Evolutionary conservation across 495 filamentous ascomycete genomes (phyloP).

Genomic region (Aspergillus cavernicola): DNA sequence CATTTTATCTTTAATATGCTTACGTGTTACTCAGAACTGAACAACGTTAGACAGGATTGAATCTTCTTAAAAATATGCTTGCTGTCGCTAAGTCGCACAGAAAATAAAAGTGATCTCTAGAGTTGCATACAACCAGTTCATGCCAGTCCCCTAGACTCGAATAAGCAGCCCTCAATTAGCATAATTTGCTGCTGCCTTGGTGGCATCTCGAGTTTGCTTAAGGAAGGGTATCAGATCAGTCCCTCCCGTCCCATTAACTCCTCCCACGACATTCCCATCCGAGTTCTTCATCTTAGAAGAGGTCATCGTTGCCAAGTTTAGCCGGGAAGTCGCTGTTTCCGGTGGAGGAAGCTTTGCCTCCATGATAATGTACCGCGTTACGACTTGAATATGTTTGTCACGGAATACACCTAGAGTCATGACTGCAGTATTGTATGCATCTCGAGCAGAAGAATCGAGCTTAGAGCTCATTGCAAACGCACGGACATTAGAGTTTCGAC

Average conservation of each 20-base stretch:
- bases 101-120: neutral
- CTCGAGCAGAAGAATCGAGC: constrained; percentile 56
- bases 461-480: constrained; percentile 64
- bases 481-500: constrained; percentile 74
- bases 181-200: constrained; percentile 37
- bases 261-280: constrained; percentile 15
- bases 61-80: neutral
- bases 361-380: constrained; percentile 88
- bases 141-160: neutral
- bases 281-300: constrained; percentile 22
- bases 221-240: constrained; percentile 88
- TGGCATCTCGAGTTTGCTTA: constrained; percentile 88
- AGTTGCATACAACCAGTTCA: neutral
- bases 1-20: neutral
- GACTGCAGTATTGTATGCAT: constrained; percentile 84
- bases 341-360: constrained; percentile 26
- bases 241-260: constrained; percentile 80
- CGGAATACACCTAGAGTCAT: constrained; percentile 77
- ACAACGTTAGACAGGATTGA: neutral
- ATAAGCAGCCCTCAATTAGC: constrained; percentile 12
- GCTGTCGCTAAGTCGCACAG: neutral
- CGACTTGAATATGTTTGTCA: constrained; percentile 90
- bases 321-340: constrained; percentile 2
- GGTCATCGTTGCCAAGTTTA: constrained; percentile 32
- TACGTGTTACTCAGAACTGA: neutral